phyloP scores from a whole-genome alignment of 192 early-diverging fungal genomes.

The Lobosporangium transversale region DNA sequence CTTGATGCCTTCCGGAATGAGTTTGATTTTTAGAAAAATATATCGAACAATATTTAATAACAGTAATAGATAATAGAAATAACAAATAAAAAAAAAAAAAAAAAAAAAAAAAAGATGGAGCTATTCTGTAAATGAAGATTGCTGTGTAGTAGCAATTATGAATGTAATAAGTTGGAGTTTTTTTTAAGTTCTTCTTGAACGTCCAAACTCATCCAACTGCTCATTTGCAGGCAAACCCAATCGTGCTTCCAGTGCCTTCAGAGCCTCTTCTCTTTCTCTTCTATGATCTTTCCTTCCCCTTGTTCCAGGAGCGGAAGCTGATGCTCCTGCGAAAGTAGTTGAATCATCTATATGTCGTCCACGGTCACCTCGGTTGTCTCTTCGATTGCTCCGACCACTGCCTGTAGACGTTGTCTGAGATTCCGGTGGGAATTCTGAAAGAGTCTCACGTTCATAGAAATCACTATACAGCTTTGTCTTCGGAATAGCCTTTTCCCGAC shows the following conservation, averaged over 20 bases:
- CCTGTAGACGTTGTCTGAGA: background rate
- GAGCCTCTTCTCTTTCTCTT: constrained; percentile 23
- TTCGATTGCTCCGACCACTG: constrained; percentile 10
- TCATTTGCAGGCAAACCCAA: constrained; percentile 27
- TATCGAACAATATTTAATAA: background rate
- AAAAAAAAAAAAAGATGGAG: background rate
- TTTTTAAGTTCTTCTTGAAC: constrained; percentile 20
- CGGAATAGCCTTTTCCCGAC: constrained; percentile 39
- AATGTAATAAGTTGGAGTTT: too few species aligned
- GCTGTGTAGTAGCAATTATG: background rate
- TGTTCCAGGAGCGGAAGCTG: background rate
- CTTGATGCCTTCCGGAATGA: constrained; percentile 82
- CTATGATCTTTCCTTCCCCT: constrained; percentile 10
- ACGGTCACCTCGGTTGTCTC: background rate
- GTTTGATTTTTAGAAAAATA: constrained; percentile 80
- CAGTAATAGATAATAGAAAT: background rate
- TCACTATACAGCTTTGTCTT: constrained; percentile 48
- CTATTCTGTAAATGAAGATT: background rate
- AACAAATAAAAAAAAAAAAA: background rate
- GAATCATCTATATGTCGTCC: background rate
- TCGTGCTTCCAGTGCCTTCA: constrained; percentile 33
- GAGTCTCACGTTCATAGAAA: constrained; percentile 36
- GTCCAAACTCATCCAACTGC: constrained; percentile 36
- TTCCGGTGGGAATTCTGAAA: constrained; percentile 13
- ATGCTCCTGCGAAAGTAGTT: background rate